Percentiles rank a stretch among this genome's conserved stretches.
phyloP scores from a whole-genome alignment of 2,329 filamentous ascomycete genomes.

The Neoscytalidium dimidiatum region DNA sequence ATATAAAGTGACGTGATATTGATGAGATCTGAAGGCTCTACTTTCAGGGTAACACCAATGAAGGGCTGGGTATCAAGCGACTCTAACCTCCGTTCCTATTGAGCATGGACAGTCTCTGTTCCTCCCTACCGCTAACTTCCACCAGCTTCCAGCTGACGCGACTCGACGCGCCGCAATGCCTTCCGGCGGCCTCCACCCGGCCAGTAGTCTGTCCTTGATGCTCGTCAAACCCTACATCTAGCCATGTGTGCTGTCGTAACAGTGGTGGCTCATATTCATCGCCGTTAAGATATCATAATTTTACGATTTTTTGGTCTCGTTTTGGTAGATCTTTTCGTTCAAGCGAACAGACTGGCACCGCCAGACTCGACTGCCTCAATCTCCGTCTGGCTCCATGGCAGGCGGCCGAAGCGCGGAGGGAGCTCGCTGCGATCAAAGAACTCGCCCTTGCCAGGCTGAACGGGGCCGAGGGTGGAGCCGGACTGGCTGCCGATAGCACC shows the following conservation, averaged over 20 bases:
- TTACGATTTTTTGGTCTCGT: neutral
- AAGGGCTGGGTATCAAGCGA: slow-evolving; percentile 10
- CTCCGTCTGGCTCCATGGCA: slow-evolving; percentile 74
- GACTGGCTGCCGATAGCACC: slow-evolving; percentile 59
- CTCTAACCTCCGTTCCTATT: neutral
- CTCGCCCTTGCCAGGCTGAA: slow-evolving; percentile 70
- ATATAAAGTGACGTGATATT: slow-evolving; percentile 5
- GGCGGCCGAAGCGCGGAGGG: slow-evolving; percentile 77
- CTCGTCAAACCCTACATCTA: neutral
- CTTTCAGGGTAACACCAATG: neutral
- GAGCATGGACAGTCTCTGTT: slow-evolving; percentile 3
- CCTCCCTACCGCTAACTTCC: neutral
- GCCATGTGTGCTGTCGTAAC: neutral
- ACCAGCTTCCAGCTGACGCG: neutral
- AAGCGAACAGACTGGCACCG: slow-evolving; percentile 69
- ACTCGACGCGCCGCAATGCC: slow-evolving; percentile 6
- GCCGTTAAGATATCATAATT: neutral
- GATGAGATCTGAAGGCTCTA: neutral
- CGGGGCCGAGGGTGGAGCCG: slow-evolving; percentile 71
- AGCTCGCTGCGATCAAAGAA: slow-evolving; percentile 90
- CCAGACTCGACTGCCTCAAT: slow-evolving; percentile 96
- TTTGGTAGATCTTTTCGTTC: slow-evolving; percentile 22
- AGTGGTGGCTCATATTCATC: neutral
- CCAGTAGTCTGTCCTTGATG: neutral
- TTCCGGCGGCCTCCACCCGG: neutral